Percentiles rank a stretch among this genome's conserved stretches.
Evolutionary conservation across 176 grass and related monocot species (phyloP).

Genomic region (Microstegium vimineum): DNA sequence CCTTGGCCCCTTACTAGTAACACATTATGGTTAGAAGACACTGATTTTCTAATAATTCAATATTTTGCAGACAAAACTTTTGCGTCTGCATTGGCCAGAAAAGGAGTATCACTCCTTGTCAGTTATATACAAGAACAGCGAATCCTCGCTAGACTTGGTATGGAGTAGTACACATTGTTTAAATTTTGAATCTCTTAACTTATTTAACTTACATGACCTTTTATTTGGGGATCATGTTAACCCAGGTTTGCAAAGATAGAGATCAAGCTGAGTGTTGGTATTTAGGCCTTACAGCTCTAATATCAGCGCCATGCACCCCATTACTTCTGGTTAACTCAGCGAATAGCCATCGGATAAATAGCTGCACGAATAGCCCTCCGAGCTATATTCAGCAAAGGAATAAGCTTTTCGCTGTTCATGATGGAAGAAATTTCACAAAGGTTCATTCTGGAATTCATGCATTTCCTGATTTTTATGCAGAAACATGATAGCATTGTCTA

Average conservation of each 20-base stretch:
- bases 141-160: conserved; percentile 97
- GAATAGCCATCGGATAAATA: conserved; percentile 50
- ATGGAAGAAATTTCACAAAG: conserved; percentile 65
- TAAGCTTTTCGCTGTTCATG: conserved; percentile 50
- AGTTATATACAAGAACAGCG: conserved; percentile 70
- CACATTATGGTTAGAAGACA: neutral
- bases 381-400: conserved; percentile 62
- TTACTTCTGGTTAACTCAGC: conserved; percentile 55
- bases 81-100: conserved; percentile 67
- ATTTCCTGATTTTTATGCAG: neutral
- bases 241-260: conserved; percentile 91
- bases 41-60: conserved; percentile 19
- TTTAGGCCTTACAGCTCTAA: conserved; percentile 58
- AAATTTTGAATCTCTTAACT: conserved; percentile 3
- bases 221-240: conserved; percentile 17
- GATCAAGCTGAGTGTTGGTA: conserved; percentile 88
- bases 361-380: conserved; percentile 78
- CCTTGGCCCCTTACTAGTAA: neutral
- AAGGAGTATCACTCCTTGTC: conserved; percentile 87
- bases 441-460: conserved; percentile 42
- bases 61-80: conserved; percentile 80
- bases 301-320: conserved; percentile 54
- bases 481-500: neutral
- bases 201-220: neutral
- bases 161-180: conserved; percentile 6